phyloP scores from a whole-genome alignment of 1,139 yeast species.

The Debaryomyces sp. region DNA sequence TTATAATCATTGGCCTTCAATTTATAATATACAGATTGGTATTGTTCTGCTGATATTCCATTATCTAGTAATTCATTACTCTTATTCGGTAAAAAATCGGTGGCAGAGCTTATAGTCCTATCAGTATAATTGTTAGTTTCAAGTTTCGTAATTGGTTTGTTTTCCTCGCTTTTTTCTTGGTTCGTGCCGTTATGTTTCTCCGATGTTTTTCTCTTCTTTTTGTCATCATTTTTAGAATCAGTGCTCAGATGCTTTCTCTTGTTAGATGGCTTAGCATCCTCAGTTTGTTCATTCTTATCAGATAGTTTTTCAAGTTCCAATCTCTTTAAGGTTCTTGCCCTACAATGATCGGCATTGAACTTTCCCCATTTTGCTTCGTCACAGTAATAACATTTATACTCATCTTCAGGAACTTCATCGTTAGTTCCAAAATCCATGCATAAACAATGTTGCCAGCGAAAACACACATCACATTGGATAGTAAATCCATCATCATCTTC shows the following conservation, averaged over 20 bases:
- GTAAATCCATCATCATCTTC: slow-evolving; percentile 96
- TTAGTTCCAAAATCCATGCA: slow-evolving; percentile 80
- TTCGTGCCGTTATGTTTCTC: slow-evolving; percentile 6
- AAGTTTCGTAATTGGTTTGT: slow-evolving; percentile 9
- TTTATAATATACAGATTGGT: slow-evolving; percentile 54
- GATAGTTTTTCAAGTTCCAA: slow-evolving; percentile 28
- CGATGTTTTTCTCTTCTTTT: slow-evolving; percentile 13
- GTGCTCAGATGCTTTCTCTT: slow-evolving; percentile 36
- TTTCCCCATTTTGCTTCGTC: slow-evolving; percentile 58
- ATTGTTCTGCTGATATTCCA: slow-evolving; percentile 49
- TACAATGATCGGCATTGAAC: slow-evolving; percentile 45
- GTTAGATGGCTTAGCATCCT: slow-evolving; percentile 8
- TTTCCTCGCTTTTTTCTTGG: slow-evolving; percentile 8
- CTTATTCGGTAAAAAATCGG: slow-evolving; percentile 34
- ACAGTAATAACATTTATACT: slow-evolving; percentile 79
- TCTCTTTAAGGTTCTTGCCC: slow-evolving; percentile 38
- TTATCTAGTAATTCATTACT: slow-evolving; percentile 43
- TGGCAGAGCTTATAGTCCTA: not conserved
- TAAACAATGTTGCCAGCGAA: slow-evolving; percentile 91
- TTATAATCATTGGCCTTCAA: slow-evolving; percentile 52
- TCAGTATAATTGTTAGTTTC: not conserved
- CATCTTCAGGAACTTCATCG: slow-evolving; percentile 78
- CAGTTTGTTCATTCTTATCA: slow-evolving; percentile 8
- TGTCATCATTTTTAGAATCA: slow-evolving; percentile 16
- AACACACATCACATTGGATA: slow-evolving; percentile 89